Conservation (phyloP, 805 yeast genomes). For the Danielia oregonensis region DNA sequence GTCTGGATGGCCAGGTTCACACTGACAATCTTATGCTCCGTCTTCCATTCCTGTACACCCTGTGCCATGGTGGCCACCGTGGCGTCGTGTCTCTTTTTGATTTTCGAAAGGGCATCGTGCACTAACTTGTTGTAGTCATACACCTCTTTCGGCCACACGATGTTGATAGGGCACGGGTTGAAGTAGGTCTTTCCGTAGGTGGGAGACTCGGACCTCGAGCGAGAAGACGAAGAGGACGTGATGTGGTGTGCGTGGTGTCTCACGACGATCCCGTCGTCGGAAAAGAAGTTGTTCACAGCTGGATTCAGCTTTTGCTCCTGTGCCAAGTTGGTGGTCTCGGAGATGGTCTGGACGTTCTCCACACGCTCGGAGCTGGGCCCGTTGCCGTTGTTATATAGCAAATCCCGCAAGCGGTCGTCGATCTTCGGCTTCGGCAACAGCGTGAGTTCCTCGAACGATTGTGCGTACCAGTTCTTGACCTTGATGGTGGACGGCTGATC, state of each 20-base stretch:
- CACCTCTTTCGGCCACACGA: conserved; percentile 71
- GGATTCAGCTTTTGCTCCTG: conserved; percentile 29
- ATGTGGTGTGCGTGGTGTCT: conserved; percentile 18
- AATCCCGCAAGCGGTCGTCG: conserved; percentile 35
- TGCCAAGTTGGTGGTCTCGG: conserved; percentile 24
- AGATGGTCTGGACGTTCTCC: conserved; percentile 2
- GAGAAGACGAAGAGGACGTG: conserved; percentile 6
- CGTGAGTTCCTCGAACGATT: conserved; percentile 81
- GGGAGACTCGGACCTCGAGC: conserved; percentile 24
- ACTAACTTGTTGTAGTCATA: conserved; percentile 66
- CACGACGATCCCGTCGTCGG: conserved; percentile 52
- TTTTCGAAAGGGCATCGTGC: conserved; percentile 60
- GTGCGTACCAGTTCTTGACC: conserved; percentile 88
- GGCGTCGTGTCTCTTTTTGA: conserved; percentile 85
- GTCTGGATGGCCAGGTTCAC: conserved; percentile 74
- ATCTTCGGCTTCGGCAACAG: conserved; percentile 56
- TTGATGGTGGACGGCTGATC: conserved; percentile 70
- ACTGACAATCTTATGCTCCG: conserved; percentile 39
- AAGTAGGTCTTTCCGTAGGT: conserved; percentile 45
- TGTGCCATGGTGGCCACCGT: conserved; percentile 90
- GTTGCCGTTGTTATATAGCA: conserved; percentile 26
- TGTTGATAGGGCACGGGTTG: conserved; percentile 51
- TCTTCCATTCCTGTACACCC: conserved; percentile 90
- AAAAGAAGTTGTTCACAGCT: conserved; percentile 37
- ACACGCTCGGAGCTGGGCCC: no score